A percentile compares a stretch with the other conserved stretches of the same genome.
Conservation (phyloP, 495 filamentous ascomycete genomes). For the Trichoderma parareesei region DNA sequence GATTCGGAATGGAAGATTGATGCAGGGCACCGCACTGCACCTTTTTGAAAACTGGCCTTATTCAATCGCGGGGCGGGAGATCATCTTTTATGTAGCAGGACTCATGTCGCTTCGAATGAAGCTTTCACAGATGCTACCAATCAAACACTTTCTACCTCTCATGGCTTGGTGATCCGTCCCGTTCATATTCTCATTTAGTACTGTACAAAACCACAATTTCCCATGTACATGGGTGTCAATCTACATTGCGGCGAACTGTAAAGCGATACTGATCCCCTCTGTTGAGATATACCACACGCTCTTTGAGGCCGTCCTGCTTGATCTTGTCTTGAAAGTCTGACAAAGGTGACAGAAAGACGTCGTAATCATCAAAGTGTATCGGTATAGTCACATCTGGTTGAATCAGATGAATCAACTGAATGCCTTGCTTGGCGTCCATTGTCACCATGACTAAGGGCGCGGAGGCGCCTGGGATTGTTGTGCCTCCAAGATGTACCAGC, state of each 20-base stretch:
- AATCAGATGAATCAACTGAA: conserved; percentile 51
- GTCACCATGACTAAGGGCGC: conserved; percentile 60
- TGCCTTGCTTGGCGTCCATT: conserved; percentile 60
- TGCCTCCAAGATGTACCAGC: conserved; percentile 59
- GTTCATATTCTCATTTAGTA: too few relatives aligned
- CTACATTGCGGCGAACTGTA: not conserved
- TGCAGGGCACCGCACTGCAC: too few relatives aligned
- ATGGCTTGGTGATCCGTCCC: too few relatives aligned
- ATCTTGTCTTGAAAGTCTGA: conserved; percentile 54
- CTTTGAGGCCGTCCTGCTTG: conserved; percentile 38
- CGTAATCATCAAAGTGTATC: conserved; percentile 64
- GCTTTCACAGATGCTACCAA: too few relatives aligned
- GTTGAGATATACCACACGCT: conserved; percentile 55
- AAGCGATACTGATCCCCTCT: conserved; percentile 52
- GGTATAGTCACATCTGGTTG: conserved; percentile 60
- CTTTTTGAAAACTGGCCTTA: too few relatives aligned
- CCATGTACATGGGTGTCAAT: too few relatives aligned
- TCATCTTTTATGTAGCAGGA: too few relatives aligned
- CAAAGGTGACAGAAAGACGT: conserved; percentile 50
- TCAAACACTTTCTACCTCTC: too few relatives aligned
- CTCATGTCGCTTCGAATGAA: too few relatives aligned
- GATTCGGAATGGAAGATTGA: too few relatives aligned
- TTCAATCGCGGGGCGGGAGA: too few relatives aligned
- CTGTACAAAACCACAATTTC: too few relatives aligned
- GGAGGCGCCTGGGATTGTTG: conserved; percentile 51